Conservation (phyloP, 164 flowering plant genomes). For the Vitis vinifera region ASM3070453v1 NC_081816.1:5306501-5307000, state of each 20-base stretch:
- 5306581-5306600: conserved; percentile 44
- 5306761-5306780: too few species aligned
- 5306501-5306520: conserved; percentile 34
- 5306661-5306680: too few species aligned
- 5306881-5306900: too few species aligned
- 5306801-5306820: background rate
- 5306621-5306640: conserved; percentile 47
- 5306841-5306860: background rate
- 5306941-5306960: too few species aligned
- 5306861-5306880: background rate
- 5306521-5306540: conserved; percentile 63
- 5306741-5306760: too few species aligned
- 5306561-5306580: conserved; percentile 38
- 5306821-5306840: background rate
- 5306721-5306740: too few species aligned
- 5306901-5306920: too few species aligned
- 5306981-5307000: too few species aligned
- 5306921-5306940: too few species aligned
- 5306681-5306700: too few species aligned
- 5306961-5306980: too few species aligned
- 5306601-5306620: conserved; percentile 44
- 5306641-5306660: background rate
- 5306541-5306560: conserved; percentile 64
- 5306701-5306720: background rate
- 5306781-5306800: too few species aligned